Evolutionary conservation across 1,139 yeast genomes (phyloP), one percentile per base, ranked within the genome.

Genomic region (Scheffersomyces cryptocercus): DNA sequence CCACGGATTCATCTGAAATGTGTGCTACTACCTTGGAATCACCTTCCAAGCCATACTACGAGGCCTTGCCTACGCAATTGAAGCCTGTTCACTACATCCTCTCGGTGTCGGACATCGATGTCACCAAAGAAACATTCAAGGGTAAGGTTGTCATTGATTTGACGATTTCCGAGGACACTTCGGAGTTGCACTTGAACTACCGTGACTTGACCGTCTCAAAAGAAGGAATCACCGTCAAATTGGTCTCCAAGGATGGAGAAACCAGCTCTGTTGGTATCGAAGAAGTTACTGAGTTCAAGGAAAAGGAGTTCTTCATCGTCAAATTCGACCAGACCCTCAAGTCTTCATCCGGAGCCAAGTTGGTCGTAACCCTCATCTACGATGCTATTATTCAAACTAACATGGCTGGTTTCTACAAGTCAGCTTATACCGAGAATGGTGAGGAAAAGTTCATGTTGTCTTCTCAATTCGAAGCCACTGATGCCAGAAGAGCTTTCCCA

Each of bases 401-500:
- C 58, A 87, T 88, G 96, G 88, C 89, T 33, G 96, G 96, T 6
- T 88, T 89, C 68, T 89, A 89, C 70, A 76, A 88, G 54, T 86
- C 96, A 5, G 68, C 79, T 37, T 88, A 88, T 63, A 67, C 69
- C 51, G 77, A 72, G 47, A 77, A 81, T 50, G 89, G 87, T n/a
- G 71, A 73, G 42, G 78, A 78, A 29, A 79, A 82, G 54, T 77
- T 77, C 54, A 78, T 88, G 76, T 83, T 88, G 29, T 83, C 95
- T 35, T 88, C 97, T 8, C 96, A 89, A 66, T 85, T 89, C 73
- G 96, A 89, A 66, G 85, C 96, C 26, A 85, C 95, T 12, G 96
- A 88, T 61, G 91, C 96, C 51, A 81, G 97, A 57, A 77, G 91
- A 53, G 96, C 96, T 3, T 88, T 89, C 73, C 96, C 97, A 15